phyloP scores from a whole-genome alignment of 768 basidiomycete genomes.

The Astraeus odoratus region DNA sequence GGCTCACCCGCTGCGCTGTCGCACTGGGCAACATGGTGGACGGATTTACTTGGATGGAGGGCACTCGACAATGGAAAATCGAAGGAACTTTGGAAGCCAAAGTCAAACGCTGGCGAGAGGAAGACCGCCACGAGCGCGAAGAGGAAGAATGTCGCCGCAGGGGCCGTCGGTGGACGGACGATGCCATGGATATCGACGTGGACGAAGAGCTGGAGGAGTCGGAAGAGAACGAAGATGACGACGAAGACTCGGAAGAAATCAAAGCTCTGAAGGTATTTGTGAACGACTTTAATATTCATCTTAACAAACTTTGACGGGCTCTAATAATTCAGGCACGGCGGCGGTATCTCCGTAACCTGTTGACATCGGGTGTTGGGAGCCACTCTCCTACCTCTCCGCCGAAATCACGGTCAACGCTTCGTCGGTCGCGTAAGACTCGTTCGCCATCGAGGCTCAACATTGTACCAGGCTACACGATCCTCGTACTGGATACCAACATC shows the following conservation, averaged over 20 bases:
- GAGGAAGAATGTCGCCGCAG: constrained; percentile 62
- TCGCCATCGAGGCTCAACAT: constrained; percentile 44
- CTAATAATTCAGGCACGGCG: constrained; percentile 56
- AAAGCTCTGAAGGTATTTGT: constrained; percentile 68
- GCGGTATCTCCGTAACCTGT: constrained; percentile 63
- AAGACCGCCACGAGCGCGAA: constrained; percentile 58
- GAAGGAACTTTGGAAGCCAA: constrained; percentile 63
- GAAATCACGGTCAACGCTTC: constrained; percentile 21
- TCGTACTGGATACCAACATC: constrained; percentile 95
- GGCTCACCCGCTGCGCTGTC: constrained; percentile 64
- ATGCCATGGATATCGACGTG: constrained; percentile 66
- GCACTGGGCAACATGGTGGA: constrained; percentile 63
- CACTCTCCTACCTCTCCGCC: constrained; percentile 22
- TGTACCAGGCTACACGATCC: constrained; percentile 79
- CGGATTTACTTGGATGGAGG: constrained; percentile 65
- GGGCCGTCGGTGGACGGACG: constrained; percentile 57
- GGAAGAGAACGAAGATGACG: constrained; percentile 46
- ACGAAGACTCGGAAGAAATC: constrained; percentile 65
- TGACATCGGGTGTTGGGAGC: constrained; percentile 47
- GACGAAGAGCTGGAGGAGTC: constrained; percentile 47
- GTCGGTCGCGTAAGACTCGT: constrained; percentile 22
- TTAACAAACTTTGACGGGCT: neutral
- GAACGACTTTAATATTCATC: neutral
- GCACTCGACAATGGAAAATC: constrained; percentile 54
- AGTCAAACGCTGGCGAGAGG: constrained; percentile 60